phyloP scores from a whole-genome alignment of 1,284 basidiomycete species.

The Porogramme epimiltina region DNA sequence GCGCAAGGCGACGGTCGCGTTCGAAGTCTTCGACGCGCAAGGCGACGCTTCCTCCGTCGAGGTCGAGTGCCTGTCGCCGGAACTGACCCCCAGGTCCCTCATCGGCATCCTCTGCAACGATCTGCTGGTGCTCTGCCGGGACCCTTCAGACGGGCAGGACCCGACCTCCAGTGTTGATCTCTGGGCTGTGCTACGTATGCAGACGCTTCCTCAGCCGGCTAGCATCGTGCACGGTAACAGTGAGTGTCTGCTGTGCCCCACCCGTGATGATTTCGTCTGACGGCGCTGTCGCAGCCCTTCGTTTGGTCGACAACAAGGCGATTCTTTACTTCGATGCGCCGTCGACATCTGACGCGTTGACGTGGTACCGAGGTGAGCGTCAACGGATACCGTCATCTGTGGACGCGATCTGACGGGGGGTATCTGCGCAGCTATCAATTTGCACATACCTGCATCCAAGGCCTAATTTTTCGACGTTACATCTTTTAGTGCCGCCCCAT shows the following conservation, averaged over 20 bases:
- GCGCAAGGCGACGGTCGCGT: conserved; percentile 83
- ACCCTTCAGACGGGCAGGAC: conserved; percentile 76
- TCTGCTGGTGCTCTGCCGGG: conserved; percentile 86
- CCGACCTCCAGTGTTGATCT: conserved; percentile 77
- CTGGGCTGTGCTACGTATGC: conserved; percentile 93
- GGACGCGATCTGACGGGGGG: no score
- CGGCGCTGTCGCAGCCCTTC: conserved; percentile 54
- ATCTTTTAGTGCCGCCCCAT: conserved; percentile 9
- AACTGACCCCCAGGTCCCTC: conserved; percentile 73
- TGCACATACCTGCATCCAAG: conserved; percentile 62
- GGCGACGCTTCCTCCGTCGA: conserved; percentile 81
- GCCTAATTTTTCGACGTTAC: conserved; percentile 22
- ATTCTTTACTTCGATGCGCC: conserved; percentile 92
- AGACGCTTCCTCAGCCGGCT: conserved; percentile 86
- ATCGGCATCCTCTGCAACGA: conserved; percentile 90
- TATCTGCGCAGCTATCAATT: conserved; percentile 54
- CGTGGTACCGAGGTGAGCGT: conserved; percentile 83
- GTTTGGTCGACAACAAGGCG: conserved; percentile 85
- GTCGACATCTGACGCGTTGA: conserved; percentile 79
- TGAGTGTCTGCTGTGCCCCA: conserved; percentile 38
- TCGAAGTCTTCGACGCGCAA: conserved; percentile 78
- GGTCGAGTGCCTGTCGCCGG: conserved; percentile 86
- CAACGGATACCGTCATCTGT: background rate
- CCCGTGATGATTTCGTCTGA: conserved; percentile 5
- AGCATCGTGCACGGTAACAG: conserved; percentile 87